phyloP scores from a whole-genome alignment of 305 asterid genomes.

The Coffea humblotiana region DNA sequence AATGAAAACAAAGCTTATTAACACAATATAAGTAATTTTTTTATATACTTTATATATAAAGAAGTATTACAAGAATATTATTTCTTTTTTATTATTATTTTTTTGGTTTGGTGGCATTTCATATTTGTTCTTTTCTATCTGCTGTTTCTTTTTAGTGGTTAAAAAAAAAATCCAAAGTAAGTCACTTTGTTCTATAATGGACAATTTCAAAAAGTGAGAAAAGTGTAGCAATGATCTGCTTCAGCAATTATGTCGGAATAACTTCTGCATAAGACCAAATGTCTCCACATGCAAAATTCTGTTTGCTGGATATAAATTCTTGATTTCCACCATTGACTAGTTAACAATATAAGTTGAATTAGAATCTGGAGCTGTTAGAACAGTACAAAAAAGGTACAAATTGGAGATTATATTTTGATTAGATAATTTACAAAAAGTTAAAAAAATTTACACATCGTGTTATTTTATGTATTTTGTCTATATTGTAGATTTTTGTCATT shows the following conservation, averaged over 20 bases:
- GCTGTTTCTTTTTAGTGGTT: neutral
- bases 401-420: neutral
- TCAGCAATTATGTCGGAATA: neutral
- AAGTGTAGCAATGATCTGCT: neutral
- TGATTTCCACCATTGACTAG: neutral
- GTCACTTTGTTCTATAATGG: neutral
- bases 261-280: slow-evolving; percentile 3
- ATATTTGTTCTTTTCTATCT: neutral
- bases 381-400: neutral
- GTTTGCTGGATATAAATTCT: neutral
- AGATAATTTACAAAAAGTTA: neutral
- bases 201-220: neutral
- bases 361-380: neutral
- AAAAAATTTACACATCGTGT: no score
- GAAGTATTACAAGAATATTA: neutral
- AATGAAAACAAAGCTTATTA: neutral
- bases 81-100: neutral
- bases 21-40: neutral
- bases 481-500: no score
- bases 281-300: slow-evolving; percentile 13
- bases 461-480: no score
- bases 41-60: neutral
- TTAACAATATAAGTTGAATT: neutral
- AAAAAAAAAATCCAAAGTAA: neutral
- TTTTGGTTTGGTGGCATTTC: neutral